These are phyloP conservation scores for Puya raimondii DNA, from an alignment of 176 grass and related monocot species.

Conservation along the genomic window DNA sequence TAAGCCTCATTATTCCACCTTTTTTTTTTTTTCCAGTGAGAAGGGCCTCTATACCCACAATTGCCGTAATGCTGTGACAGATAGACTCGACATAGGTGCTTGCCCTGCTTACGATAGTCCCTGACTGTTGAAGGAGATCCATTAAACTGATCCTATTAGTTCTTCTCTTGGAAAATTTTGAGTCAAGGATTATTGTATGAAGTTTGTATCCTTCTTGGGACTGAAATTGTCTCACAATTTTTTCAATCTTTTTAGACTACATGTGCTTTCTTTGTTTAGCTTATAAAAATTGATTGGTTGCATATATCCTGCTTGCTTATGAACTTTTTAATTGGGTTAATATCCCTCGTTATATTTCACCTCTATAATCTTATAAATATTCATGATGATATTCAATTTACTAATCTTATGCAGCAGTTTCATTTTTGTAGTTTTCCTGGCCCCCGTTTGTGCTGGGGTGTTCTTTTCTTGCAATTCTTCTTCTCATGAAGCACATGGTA, in stretches of 20 bases:
- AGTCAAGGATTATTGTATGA: too few relatives aligned
- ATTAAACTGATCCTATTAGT: too few relatives aligned
- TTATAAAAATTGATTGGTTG: not conserved
- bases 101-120: too few relatives aligned
- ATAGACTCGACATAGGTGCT: too few relatives aligned
- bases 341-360: not conserved
- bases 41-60: too few relatives aligned
- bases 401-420: conserved; percentile 21
- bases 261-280: not conserved
- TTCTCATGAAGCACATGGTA: conserved; percentile 77
- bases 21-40: too few relatives aligned
- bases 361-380: not conserved
- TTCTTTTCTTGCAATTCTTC: conserved; percentile 62
- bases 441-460: conserved; percentile 90
- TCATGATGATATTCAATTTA: not conserved
- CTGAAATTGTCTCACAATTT: too few relatives aligned
- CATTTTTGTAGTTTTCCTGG: conserved; percentile 72
- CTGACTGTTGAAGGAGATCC: too few relatives aligned
- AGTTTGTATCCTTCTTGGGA: too few relatives aligned
- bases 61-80: too few relatives aligned
- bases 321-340: not conserved
- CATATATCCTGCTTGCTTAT: not conserved
- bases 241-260: not conserved
- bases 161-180: too few relatives aligned
- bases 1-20: too few relatives aligned